A percentile compares a stretch with the other conserved stretches of the same genome.
These are phyloP conservation scores for Lepidium sativum DNA, from an alignment of 345 rosid species.

Conservation along the genomic window DNA sequence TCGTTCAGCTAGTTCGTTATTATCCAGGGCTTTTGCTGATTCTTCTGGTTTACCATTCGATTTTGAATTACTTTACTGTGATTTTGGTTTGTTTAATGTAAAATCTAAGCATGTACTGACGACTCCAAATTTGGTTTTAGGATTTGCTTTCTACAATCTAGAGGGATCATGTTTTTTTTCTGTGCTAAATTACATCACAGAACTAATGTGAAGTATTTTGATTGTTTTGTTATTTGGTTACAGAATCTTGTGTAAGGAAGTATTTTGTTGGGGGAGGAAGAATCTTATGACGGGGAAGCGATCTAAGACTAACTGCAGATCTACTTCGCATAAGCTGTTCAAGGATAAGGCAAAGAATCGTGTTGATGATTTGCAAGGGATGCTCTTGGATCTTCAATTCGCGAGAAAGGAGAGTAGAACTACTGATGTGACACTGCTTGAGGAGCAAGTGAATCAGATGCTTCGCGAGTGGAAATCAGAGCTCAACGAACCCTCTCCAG, in stretches of 20 bases:
- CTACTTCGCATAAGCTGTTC: constrained; percentile 89
- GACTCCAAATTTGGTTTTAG: background rate
- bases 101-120: background rate
- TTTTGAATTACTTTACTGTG: background rate
- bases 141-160: background rate
- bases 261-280: constrained; percentile 6
- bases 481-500: constrained; percentile 97
- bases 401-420: constrained; percentile 87
- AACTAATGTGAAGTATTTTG: constrained; percentile 6
- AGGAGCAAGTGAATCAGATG: constrained; percentile 99
- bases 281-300: constrained; percentile 63
- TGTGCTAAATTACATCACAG: background rate
- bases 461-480: constrained; percentile 98
- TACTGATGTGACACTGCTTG: constrained; percentile 63
- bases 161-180: background rate
- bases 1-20: background rate
- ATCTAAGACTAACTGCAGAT: constrained; percentile 74
- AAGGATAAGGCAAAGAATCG: constrained; percentile 95
- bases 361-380: constrained; percentile 94
- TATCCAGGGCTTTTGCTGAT: background rate
- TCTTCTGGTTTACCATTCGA: background rate
- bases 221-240: background rate
- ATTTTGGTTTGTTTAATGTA: background rate
- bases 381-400: constrained; percentile 79
- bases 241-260: constrained; percentile 20